These are phyloP conservation scores for Nicotiana paniculata DNA, from an alignment of 257 asterid species.

Conservation along the genomic window DNA sequence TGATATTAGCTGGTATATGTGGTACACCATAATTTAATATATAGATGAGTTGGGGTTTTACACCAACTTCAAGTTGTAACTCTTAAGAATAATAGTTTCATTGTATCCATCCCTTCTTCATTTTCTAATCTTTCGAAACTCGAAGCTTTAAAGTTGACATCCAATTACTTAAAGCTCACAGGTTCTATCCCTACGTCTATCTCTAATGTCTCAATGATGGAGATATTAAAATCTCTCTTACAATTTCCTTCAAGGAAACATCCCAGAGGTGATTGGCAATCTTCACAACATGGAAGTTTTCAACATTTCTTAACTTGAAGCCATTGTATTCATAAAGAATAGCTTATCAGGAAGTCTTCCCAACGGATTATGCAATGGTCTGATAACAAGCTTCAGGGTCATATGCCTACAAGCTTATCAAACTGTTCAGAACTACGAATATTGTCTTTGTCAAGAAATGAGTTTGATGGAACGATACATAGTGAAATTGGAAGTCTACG, in stretches of 20 bases:
- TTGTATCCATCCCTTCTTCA: background rate
- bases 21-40: no score
- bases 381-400: background rate
- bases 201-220: background rate
- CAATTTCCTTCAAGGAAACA: background rate
- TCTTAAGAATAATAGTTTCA: conserved; percentile 3
- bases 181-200: background rate
- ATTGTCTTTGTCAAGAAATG: no score
- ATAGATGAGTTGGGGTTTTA: conserved; percentile 8
- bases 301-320: background rate
- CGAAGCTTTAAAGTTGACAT: no score
- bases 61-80: conserved; percentile 11
- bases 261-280: conserved; percentile 3
- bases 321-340: no score
- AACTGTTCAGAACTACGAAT: no score
- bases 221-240: background rate
- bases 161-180: background rate
- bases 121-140: no score
- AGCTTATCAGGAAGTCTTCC: no score
- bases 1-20: no score
- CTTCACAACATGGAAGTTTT: background rate
- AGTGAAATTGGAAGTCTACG: no score
- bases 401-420: background rate
- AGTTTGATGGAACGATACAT: no score
- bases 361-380: background rate